Percentiles rank a stretch among this genome's conserved stretches.
phyloP scores from a whole-genome alignment of 1,139 yeast species.

The Yamadazyma dushanensis region DNA sequence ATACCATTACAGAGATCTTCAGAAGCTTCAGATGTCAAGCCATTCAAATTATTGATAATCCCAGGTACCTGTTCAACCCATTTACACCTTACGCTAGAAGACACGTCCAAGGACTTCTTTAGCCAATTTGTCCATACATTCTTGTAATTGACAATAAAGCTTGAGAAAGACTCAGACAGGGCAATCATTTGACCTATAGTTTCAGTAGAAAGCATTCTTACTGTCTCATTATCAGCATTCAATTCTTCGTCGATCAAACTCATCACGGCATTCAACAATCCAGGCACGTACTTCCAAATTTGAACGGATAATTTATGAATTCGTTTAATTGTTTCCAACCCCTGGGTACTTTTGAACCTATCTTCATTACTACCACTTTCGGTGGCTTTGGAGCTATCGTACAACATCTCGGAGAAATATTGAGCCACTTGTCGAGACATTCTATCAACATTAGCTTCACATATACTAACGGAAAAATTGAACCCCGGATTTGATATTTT shows the following conservation, averaged over 20 bases:
- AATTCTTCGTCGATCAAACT: slow-evolving; percentile 82
- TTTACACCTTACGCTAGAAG: slow-evolving; percentile 59
- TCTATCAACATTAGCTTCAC: slow-evolving; percentile 70
- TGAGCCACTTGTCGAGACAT: slow-evolving; percentile 79
- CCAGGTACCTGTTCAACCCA: slow-evolving; percentile 64
- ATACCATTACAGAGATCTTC: slow-evolving; percentile 59
- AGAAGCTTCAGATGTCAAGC: slow-evolving; percentile 50
- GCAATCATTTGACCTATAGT: slow-evolving; percentile 71
- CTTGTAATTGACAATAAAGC: slow-evolving; percentile 60
- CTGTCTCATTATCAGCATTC: slow-evolving; percentile 63
- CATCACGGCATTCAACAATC: slow-evolving; percentile 68
- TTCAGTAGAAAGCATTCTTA: slow-evolving; percentile 69
- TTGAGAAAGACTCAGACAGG: slow-evolving; percentile 30
- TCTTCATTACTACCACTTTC: slow-evolving; percentile 20
- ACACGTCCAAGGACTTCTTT: slow-evolving; percentile 69
- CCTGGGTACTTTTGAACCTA: slow-evolving; percentile 20
- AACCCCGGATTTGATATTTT: slow-evolving; percentile 56
- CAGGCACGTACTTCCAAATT: slow-evolving; percentile 80
- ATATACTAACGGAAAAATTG: slow-evolving; percentile 64
- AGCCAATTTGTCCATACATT: slow-evolving; percentile 71
- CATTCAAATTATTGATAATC: slow-evolving; percentile 31
- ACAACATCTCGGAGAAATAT: slow-evolving; percentile 74
- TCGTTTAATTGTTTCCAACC: slow-evolving; percentile 50
- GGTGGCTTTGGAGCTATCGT: slow-evolving; percentile 41
- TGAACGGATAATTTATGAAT: slow-evolving; percentile 65